phyloP scores from a whole-genome alignment of 331 rosid species.

The Cydonia oblonga region DNA sequence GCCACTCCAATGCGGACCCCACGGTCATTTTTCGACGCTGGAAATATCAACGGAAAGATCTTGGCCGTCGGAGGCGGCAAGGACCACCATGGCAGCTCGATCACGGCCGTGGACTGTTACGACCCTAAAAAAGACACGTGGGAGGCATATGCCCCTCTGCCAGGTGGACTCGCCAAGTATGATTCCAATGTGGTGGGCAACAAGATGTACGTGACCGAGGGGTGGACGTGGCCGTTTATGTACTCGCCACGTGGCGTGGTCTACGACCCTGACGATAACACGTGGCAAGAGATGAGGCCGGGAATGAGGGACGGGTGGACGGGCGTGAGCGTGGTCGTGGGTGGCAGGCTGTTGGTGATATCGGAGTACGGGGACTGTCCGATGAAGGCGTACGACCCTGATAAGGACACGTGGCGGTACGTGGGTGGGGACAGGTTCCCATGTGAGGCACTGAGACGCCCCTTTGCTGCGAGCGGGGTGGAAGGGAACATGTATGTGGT shows the following conservation, averaged over 20 bases:
- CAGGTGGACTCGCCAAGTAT: constrained; percentile 2
- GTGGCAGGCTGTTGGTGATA: constrained; percentile 29
- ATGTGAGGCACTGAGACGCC: constrained; percentile 34
- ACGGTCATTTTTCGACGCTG: constrained; percentile 20
- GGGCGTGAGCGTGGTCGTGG: constrained; percentile 38
- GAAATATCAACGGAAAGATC: constrained; percentile 21
- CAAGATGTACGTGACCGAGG: constrained; percentile 52
- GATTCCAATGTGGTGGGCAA: constrained; percentile 26
- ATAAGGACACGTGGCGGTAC: constrained; percentile 38
- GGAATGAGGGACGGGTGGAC: constrained; percentile 66
- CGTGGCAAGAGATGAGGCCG: constrained; percentile 37
- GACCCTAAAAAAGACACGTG: constrained; percentile 37
- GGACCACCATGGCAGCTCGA: neutral
- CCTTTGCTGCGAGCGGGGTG: constrained; percentile 31
- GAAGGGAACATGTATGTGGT: constrained; percentile 43
- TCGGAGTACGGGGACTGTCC: constrained; percentile 49
- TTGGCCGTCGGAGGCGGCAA: constrained; percentile 22
- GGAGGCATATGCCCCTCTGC: constrained; percentile 6
- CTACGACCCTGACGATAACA: constrained; percentile 22
- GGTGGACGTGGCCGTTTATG: constrained; percentile 69
- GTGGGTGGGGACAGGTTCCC: constrained; percentile 53
- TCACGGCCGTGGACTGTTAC: constrained; percentile 15
- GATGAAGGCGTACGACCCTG: constrained; percentile 38
- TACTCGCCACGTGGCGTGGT: constrained; percentile 31
- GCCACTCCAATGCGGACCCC: neutral